Base-by-base conservation (phyloP, 441 rosid species). In the Jatropha multifida region DNA sequence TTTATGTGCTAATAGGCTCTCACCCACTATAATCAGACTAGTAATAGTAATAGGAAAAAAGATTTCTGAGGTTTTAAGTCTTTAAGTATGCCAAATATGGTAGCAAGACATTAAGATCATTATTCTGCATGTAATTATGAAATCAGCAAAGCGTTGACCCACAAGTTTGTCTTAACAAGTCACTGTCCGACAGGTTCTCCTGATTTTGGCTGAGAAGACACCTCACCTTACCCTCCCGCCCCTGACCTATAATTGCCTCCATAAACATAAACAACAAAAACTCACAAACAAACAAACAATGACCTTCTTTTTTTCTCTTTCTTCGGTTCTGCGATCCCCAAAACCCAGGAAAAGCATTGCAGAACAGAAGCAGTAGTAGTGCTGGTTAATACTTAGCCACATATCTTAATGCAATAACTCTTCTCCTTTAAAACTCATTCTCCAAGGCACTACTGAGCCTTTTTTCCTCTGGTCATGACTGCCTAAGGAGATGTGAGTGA, bases 271-370 rank as follows among this genome's bases (percentile, higher is more conserved):
- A 60, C 60, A 58, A 6, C 2, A 4, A 56, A 4, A 58, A 1
- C 32, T 32, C 1, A 58, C 2, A 52, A 52, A 17, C 58, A 52
- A 52, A 15, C 58, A 54, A 58, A 20, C 4, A 26, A 58, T 12
- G 23, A 11, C 1, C 13, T 70, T 71, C 74, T 56, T 10, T 42
- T 18, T 65, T 27, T 41, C 26, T 38, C 55, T 55, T 63, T 74
- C 80, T 67, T 65, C 23, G 27, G 56, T 55, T 13, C 42, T 59
- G 52, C 56, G 18, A 75, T 81, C 80, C 81, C 81, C 80, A 72
- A 72, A 77, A 75, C 73, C 82, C 86, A 71, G 73, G 76, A 81
- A 51, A 52, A 42, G 71, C 84, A 79, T 81, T 75, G 79, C 63
- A 76, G 77, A 74, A 65, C 40, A 74, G 63, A 15, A 71, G 46